Evolutionary conservation across 352 stramenopile genomes (phyloP).

Genomic region (Phytophthora pini): DNA sequence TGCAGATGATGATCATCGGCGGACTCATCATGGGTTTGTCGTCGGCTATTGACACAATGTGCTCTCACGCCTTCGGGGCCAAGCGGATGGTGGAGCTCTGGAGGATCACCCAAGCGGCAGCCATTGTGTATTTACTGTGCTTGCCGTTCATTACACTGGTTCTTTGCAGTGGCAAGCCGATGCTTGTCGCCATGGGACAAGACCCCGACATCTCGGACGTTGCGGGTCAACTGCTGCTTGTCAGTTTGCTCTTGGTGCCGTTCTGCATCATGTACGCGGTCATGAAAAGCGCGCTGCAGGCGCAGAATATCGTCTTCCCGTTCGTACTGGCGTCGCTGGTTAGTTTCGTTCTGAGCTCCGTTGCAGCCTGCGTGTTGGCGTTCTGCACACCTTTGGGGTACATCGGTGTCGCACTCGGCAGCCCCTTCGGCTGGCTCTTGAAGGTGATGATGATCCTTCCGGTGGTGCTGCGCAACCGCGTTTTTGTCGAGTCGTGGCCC

Average conservation of each 20-base stretch:
- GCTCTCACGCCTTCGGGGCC: conserved; percentile 70
- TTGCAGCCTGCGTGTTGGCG: conserved; percentile 56
- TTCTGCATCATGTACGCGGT: conserved; percentile 61
- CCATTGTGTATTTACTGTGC: conserved; percentile 54
- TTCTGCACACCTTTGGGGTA: conserved; percentile 65
- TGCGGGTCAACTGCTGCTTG: conserved; percentile 47
- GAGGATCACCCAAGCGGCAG: conserved; percentile 64
- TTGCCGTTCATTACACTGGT: conserved; percentile 45
- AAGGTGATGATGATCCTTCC: conserved; percentile 57
- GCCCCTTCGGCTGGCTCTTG: conserved; percentile 52
- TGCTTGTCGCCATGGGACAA: conserved; percentile 62
- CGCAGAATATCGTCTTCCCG: conserved; percentile 70
- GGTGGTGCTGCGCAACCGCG: conserved; percentile 51
- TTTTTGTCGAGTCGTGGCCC: conserved; percentile 67
- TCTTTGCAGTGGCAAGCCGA: conserved; percentile 49
- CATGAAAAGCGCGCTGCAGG: conserved; percentile 61
- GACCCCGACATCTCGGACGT: conserved; percentile 52
- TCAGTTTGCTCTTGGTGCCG: conserved; percentile 43
- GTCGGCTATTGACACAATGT: conserved; percentile 71
- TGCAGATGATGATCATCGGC: conserved; percentile 62
- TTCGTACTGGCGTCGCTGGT: conserved; percentile 51
- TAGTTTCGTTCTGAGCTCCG: conserved; percentile 46
- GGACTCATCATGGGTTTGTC: conserved; percentile 58
- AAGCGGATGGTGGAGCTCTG: conserved; percentile 64
- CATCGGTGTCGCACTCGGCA: conserved; percentile 59